These are phyloP conservation scores for Trifolium subterraneum DNA, from an alignment of 306 rosid species.

Conservation along the genomic window DNA sequence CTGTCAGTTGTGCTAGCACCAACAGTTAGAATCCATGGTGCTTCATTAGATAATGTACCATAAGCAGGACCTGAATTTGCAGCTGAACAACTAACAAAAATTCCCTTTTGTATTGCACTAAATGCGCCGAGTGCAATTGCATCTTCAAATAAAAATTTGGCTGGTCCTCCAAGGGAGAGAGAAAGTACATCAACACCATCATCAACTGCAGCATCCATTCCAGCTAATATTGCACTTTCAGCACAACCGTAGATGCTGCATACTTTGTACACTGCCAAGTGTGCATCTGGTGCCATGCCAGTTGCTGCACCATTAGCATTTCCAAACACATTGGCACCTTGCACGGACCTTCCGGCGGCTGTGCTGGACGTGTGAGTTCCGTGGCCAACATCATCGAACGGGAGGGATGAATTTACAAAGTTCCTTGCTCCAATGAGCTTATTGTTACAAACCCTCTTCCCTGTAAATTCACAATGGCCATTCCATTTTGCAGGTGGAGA, in stretches of 20 bases:
- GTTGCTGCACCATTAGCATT: slow-evolving; percentile 66
- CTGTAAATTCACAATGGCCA: slow-evolving; percentile 69
- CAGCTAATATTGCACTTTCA: slow-evolving; percentile 53
- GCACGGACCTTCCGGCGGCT: slow-evolving; percentile 55
- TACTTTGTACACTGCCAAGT: slow-evolving; percentile 64
- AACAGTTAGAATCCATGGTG: slow-evolving; percentile 71
- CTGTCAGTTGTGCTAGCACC: slow-evolving; percentile 61
- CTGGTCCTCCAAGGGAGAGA: slow-evolving; percentile 57
- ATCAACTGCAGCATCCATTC: slow-evolving; percentile 51
- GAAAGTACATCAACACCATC: slow-evolving; percentile 75
- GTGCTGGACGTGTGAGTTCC: slow-evolving; percentile 82
- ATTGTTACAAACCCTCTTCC: slow-evolving; percentile 53
- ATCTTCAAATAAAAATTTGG: slow-evolving; percentile 46
- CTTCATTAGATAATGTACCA: slow-evolving; percentile 52
- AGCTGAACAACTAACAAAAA: slow-evolving; percentile 72
- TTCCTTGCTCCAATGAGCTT: slow-evolving; percentile 75
- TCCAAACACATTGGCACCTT: slow-evolving; percentile 52
- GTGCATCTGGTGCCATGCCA: slow-evolving; percentile 76
- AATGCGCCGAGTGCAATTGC: slow-evolving; percentile 66
- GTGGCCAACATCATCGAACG: slow-evolving; percentile 62
- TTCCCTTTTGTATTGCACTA: slow-evolving; percentile 61
- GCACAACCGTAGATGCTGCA: slow-evolving; percentile 2
- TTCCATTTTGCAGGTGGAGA: slow-evolving; percentile 74
- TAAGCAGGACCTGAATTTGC: slow-evolving; percentile 60
- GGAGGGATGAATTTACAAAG: slow-evolving; percentile 37